Evolutionary conservation across 2,329 filamentous ascomycete genomes (phyloP).

Genomic region (Fusarium newnesense): DNA sequence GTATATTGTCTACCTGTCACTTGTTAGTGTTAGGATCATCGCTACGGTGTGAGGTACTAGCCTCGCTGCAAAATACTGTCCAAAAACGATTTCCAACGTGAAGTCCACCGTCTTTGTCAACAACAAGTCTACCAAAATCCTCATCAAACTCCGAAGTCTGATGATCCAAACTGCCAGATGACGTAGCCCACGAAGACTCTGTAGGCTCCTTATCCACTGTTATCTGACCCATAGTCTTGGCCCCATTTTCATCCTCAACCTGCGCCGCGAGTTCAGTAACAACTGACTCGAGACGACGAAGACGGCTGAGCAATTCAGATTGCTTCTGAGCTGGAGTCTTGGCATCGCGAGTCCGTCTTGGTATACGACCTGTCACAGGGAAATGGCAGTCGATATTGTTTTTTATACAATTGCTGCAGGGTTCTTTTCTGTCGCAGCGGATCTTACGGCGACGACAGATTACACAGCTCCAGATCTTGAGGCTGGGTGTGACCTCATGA

Average conservation of each 20-base stretch:
- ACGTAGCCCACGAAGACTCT: slow-evolving; percentile 7
- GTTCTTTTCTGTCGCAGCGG: slow-evolving; percentile 45
- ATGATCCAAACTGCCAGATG: neutral
- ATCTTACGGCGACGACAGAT: slow-evolving; percentile 47
- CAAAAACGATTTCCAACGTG: slow-evolving; percentile 48
- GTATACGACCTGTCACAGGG: slow-evolving; percentile 47
- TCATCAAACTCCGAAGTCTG: slow-evolving; percentile 40
- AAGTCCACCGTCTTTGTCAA: slow-evolving; percentile 40
- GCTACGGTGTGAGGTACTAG: neutral
- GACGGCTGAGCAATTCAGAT: slow-evolving; percentile 44
- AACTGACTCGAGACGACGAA: slow-evolving; percentile 45
- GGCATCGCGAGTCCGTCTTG: slow-evolving; percentile 39
- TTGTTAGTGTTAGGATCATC: neutral
- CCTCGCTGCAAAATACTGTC: slow-evolving; percentile 47
- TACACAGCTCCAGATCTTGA: slow-evolving; percentile 48
- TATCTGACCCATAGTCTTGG: slow-evolving; percentile 8
- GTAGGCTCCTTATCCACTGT: slow-evolving; percentile 17
- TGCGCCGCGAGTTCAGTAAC: slow-evolving; percentile 47
- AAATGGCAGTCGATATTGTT: slow-evolving; percentile 46
- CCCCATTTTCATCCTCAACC: slow-evolving; percentile 42
- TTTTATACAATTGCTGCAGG: slow-evolving; percentile 44
- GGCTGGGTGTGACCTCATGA: slow-evolving; percentile 7
- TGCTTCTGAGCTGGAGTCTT: slow-evolving; percentile 44
- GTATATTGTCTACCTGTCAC: slow-evolving; percentile 44
- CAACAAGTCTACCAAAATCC: slow-evolving; percentile 45